Percentiles rank a stretch among this genome's conserved stretches.
phyloP scores from a whole-genome alignment of 129 eudicot genomes.

The Erigeron canadensis region DNA sequence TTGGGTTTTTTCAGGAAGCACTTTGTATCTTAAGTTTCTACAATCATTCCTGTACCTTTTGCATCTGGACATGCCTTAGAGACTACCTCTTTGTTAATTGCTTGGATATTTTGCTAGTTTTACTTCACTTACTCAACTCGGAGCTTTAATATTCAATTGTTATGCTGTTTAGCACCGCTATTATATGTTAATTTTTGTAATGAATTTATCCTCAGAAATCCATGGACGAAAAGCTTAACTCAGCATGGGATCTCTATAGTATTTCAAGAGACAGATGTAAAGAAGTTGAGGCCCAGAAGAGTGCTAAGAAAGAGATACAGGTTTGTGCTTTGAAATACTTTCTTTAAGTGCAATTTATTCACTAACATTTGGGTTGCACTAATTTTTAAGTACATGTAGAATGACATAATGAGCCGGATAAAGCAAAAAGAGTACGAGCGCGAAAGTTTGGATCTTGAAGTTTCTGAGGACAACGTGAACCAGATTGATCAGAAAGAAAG shows the following conservation, averaged over 20 bases:
- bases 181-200: constrained; percentile 1
- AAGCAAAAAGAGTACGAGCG: constrained; percentile 58
- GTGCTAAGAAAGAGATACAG: constrained; percentile 56
- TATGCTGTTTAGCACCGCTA: not conserved
- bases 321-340: constrained; percentile 30
- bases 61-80: not conserved
- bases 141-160: not conserved
- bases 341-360: constrained; percentile 1
- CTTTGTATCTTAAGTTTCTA: not conserved
- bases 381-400: constrained; percentile 39
- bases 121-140: not conserved
- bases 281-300: constrained; percentile 45
- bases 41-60: not conserved
- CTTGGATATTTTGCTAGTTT: not conserved
- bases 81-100: not conserved
- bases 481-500: constrained; percentile 72
- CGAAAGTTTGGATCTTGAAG: constrained; percentile 46
- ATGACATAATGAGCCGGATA: constrained; percentile 38
- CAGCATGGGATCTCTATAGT: constrained; percentile 46
- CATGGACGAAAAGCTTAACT: constrained; percentile 45
- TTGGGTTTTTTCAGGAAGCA: no score
- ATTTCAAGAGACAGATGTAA: constrained; percentile 51
- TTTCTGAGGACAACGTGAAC: constrained; percentile 40
- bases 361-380: constrained; percentile 18
- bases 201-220: constrained; percentile 42